Base-by-base conservation (phyloP, 768 basidiomycete species). In the Chalciporus pseudorubinellus region DNA sequence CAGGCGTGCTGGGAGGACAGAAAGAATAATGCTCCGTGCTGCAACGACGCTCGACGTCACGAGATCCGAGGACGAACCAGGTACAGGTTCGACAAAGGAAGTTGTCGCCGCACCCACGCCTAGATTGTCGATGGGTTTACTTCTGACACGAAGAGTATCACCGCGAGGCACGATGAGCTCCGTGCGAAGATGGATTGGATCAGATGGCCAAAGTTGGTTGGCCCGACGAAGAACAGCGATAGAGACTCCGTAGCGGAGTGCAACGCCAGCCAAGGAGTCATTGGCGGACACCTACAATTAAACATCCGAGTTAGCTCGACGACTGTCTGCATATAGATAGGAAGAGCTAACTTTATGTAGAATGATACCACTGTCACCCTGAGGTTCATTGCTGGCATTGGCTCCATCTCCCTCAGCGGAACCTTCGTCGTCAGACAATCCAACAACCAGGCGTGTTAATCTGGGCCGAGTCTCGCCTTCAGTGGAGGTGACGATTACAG, bases 121-220 rank as follows among this genome's bases (percentile, higher is more conserved):
- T 1, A 22, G 38, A 33, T 12, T 14, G n/a, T 12, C 43, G 20
- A 16, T 13, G 21, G 24, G 22, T 31, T 38, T 68, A 21, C 19
- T 40, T 29, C 54, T 51, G 5, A 33, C 6, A 10, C 34, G 53
- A 39, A 43, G 48, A 4, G 38, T 14, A 31, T 65, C 36, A 19
- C 59, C 55, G 1, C 45, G 57, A 0, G 95, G 93, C 50, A 98
- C 86, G 61, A 89, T 85, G 31, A 97, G 81, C 6, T 82, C 75
- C 41, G 84, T 83, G 24, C 95, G 87, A 29, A 94, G 79, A 70
- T 95, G 92, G 41, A 99, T 89, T 1, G 92, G 80, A 65, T 98
- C 97, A 7, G 90, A 87, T 6, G 92, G 68, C 97, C 97, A 99
- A 8, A 99, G 75, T 57, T 94, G 91, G 68, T 99, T 99, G 43